phyloP scores from a whole-genome alignment of 148 eudicot species.

The Rhododendron williamsianum region DNA sequence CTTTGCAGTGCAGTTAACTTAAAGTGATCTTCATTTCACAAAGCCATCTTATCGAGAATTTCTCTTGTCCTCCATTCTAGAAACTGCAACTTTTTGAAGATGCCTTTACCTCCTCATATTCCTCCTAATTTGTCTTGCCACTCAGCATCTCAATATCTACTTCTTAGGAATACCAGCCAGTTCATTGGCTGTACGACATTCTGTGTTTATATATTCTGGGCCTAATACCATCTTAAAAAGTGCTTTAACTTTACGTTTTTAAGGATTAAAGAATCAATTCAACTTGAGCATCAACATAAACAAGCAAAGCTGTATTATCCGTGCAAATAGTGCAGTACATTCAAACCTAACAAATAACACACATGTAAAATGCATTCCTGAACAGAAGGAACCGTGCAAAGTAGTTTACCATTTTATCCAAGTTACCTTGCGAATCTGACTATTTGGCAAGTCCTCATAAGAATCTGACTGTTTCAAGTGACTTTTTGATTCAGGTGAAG shows the following conservation, averaged over 20 bases:
- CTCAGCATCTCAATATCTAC: neutral
- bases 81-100: neutral
- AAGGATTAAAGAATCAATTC: neutral
- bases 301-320: neutral
- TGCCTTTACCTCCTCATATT: neutral
- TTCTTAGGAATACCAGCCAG: neutral
- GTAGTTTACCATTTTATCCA: conserved; percentile 1
- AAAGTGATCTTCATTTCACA: conserved; percentile 1
- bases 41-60: neutral
- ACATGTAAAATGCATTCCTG: neutral
- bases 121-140: neutral
- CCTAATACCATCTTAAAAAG: neutral
- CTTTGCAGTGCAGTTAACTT: neutral
- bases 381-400: neutral
- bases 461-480: conserved; percentile 32
- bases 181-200: neutral
- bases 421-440: conserved; percentile 92
- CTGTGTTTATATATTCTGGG: neutral
- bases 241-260: neutral
- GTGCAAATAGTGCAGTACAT: neutral
- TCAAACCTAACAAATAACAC: neutral
- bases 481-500: conserved; percentile 30
- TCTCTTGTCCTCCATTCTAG: neutral
- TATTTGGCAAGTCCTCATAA: conserved; percentile 74
- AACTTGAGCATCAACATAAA: neutral